These are phyloP conservation scores for Cydonia oblonga DNA, from an alignment of 331 rosid genomes.

Conservation along the genomic window DNA sequence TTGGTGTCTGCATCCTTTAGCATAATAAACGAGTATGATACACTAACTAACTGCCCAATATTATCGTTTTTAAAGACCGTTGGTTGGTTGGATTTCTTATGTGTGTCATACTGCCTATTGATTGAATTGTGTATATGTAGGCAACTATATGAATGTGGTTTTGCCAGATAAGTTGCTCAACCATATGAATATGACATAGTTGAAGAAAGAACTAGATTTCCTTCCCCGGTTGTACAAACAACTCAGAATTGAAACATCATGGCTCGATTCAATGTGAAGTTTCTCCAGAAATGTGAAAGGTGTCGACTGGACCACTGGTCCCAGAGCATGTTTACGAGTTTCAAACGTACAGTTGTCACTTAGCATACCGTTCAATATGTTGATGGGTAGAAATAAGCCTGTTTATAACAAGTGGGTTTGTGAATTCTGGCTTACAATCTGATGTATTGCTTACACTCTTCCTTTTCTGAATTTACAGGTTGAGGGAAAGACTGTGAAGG, in stretches of 20 bases:
- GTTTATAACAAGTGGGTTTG: background rate
- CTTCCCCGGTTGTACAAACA: background rate
- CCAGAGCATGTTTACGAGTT: background rate
- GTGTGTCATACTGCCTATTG: background rate
- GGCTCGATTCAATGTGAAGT: background rate
- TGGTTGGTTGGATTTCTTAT: background rate
- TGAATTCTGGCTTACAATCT: background rate
- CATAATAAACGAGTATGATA: background rate
- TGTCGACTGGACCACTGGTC: background rate
- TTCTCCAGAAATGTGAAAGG: background rate
- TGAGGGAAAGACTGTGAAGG: constrained; percentile 94
- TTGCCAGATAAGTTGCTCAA: too few relatives aligned
- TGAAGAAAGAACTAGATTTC: background rate
- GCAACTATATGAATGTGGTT: too few relatives aligned
- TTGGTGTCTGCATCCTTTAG: background rate
- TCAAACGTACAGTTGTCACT: background rate
- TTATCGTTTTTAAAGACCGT: background rate
- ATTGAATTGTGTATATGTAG: background rate
- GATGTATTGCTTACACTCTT: background rate
- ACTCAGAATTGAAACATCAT: background rate
- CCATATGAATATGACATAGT: background rate
- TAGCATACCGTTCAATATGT: background rate
- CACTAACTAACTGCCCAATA: too few relatives aligned
- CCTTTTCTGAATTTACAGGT: constrained; percentile 36
- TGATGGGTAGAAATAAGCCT: background rate